Evolutionary conservation across 805 yeast species (phyloP).

Genomic region (Candida qinlingensis): DNA sequence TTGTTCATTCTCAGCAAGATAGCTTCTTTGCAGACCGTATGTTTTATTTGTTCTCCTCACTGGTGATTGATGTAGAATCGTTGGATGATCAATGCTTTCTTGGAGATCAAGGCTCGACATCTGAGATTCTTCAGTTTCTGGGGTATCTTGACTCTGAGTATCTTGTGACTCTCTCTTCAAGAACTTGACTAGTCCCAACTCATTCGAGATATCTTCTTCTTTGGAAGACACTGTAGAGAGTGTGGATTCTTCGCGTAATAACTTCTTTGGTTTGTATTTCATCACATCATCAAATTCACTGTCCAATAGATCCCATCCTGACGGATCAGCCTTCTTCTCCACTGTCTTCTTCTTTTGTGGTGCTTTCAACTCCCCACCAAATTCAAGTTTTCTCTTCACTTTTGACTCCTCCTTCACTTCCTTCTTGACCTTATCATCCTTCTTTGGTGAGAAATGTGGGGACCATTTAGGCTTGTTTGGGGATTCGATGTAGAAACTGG

Average conservation of each 20-base stretch:
- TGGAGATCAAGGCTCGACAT: not conserved
- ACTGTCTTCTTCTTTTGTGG: not conserved
- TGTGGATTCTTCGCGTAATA: not conserved
- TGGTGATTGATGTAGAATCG: conserved; percentile 3
- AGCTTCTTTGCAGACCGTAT: conserved; percentile 29
- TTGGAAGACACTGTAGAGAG: not conserved
- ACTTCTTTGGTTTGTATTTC: conserved; percentile 2
- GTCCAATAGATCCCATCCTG: conserved; percentile 6
- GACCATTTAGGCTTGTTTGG: conserved; percentile 22
- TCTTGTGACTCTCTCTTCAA: conserved; percentile 7
- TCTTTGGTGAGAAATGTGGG: conserved; percentile 7
- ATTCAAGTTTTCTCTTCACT: conserved; percentile 2
- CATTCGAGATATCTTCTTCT: not conserved
- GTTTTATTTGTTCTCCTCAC: conserved; percentile 14
- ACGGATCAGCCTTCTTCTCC: not conserved
- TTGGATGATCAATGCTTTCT: not conserved
- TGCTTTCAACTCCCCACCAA: not conserved
- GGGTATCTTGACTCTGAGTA: conserved; percentile 4
- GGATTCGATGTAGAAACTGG: conserved; percentile 20
- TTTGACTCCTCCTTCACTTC: not conserved
- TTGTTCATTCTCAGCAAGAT: conserved; percentile 14
- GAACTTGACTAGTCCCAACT: conserved; percentile 12
- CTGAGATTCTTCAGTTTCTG: conserved; percentile 2
- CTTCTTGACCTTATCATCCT: not conserved
- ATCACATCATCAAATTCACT: not conserved